These are phyloP conservation scores for Moesziomyces globuligerus DNA, from an alignment of 1,284 basidiomycete genomes.

Conservation along the genomic window DNA sequence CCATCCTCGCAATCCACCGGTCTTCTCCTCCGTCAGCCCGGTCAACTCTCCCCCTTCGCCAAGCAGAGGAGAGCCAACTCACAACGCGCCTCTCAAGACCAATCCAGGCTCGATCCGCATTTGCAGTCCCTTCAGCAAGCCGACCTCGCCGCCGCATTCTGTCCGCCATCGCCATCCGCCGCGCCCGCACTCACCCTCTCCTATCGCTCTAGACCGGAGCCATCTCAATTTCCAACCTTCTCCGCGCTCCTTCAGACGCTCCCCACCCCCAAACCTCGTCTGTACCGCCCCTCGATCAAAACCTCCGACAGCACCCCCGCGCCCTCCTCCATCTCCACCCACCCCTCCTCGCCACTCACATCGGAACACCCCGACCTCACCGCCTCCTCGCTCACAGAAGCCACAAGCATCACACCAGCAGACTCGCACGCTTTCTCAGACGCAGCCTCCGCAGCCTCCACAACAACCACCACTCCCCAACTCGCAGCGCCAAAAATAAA, in stretches of 20 bases:
- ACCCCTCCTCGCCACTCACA: constrained; percentile 31
- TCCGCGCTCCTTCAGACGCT: constrained; percentile 22
- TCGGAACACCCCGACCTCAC: constrained; percentile 37
- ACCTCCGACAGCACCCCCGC: constrained; percentile 28
- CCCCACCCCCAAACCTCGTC: constrained; percentile 11
- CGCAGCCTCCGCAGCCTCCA: constrained; percentile 7
- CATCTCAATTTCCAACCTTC: constrained; percentile 24
- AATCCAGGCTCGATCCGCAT: constrained; percentile 8
- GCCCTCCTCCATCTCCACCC: constrained; percentile 38
- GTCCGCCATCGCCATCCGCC: constrained; percentile 36
- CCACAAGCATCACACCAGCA: constrained; percentile 31
- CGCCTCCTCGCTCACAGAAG: constrained; percentile 41
- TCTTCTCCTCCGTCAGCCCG: constrained; percentile 8
- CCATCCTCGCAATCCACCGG: not conserved
- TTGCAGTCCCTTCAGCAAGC: constrained; percentile 19
- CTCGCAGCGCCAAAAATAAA: constrained; percentile 20
- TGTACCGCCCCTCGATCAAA: not conserved
- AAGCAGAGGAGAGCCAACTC: constrained; percentile 14
- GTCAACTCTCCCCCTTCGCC: constrained; percentile 15
- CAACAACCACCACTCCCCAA: constrained; percentile 21
- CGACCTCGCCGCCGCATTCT: constrained; percentile 24
- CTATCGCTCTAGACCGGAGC: constrained; percentile 33
- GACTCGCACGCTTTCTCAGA: constrained; percentile 3
- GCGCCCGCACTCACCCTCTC: constrained; percentile 51
- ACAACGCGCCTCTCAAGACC: not conserved